Evolutionary conservation across 352 stramenopile species (phyloP).

Genomic region (Halophytophthora polymorphica): DNA sequence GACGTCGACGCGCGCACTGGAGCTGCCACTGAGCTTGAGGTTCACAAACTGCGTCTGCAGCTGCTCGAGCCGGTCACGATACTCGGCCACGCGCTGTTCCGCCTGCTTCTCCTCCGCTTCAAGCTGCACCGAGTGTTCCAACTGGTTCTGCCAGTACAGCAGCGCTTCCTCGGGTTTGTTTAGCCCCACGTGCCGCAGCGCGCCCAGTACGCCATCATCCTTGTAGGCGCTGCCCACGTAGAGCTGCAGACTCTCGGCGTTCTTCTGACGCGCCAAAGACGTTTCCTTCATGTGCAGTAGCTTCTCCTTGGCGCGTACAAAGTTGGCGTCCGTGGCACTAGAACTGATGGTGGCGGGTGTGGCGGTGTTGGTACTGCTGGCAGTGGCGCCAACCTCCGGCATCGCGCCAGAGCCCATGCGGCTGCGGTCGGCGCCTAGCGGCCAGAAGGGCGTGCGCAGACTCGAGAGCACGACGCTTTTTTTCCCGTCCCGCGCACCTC

Average conservation of each 20-base stretch:
- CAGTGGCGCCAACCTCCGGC: constrained; percentile 8
- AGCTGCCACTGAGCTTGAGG: constrained; percentile 62
- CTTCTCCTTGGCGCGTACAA: constrained; percentile 66
- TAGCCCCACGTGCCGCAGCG: constrained; percentile 72
- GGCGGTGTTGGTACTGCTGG: too few species aligned
- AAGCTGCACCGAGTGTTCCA: constrained; percentile 66
- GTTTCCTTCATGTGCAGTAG: constrained; percentile 77
- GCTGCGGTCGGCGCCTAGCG: not conserved
- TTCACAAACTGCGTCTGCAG: constrained; percentile 66
- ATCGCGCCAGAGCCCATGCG: constrained; percentile 3
- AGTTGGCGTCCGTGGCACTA: constrained; percentile 32
- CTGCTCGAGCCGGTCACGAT: constrained; percentile 49
- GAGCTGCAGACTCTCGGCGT: constrained; percentile 55
- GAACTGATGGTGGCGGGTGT: constrained; percentile 3
- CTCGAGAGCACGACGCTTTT: constrained; percentile 7
- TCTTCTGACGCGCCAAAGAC: constrained; percentile 47
- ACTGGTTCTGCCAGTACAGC: constrained; percentile 77
- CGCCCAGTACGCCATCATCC: constrained; percentile 67
- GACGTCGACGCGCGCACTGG: constrained; percentile 20
- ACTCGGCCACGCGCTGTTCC: constrained; percentile 59
- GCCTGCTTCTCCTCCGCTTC: constrained; percentile 56
- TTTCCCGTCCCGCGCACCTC: constrained; percentile 1
- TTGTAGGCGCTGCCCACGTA: constrained; percentile 74
- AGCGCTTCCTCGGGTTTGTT: constrained; percentile 74
- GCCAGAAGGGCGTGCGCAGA: not conserved